Percentiles rank a stretch among this genome's conserved stretches.
Conservation (phyloP, 2,329 filamentous ascomycete genomes). For the Pseudogymnoascus destructans region DNA sequence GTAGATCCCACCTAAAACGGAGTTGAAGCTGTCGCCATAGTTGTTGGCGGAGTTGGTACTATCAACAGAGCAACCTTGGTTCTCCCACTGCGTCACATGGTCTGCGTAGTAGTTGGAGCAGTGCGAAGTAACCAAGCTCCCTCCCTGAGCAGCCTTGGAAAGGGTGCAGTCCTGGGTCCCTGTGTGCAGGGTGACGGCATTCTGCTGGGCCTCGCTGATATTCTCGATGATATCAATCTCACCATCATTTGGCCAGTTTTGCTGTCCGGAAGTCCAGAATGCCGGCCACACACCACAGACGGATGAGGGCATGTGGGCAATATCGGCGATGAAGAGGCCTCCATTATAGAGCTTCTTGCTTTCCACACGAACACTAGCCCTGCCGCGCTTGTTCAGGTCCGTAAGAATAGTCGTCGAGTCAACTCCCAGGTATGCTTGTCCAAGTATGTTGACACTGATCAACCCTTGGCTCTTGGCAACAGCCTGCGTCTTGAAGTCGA, state of each 20-base stretch:
- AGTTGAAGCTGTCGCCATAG: conserved; percentile 20
- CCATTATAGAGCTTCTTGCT: conserved; percentile 33
- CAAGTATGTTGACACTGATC: conserved; percentile 39
- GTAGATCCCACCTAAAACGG: conserved; percentile 34
- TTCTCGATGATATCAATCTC: conserved; percentile 31
- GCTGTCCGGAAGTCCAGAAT: conserved; percentile 15
- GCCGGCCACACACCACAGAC: conserved; percentile 16
- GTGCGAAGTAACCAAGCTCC: conserved; percentile 12
- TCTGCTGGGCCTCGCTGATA: conserved; percentile 39
- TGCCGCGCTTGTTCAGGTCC: conserved; percentile 26
- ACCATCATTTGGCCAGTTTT: conserved; percentile 23
- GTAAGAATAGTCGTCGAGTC: conserved; percentile 29
- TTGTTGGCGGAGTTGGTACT: conserved; percentile 16
- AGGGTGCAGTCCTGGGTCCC: conserved; percentile 17
- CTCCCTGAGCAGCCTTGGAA: conserved; percentile 26
- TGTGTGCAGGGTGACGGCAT: conserved; percentile 18
- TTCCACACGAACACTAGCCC: conserved; percentile 33
- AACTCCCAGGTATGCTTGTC: conserved; percentile 35
- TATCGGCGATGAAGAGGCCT: conserved; percentile 34
- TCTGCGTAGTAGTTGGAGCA: conserved; percentile 18
- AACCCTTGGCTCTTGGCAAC: conserved; percentile 46
- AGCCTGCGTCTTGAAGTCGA: conserved; percentile 47
- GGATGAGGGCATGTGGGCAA: conserved; percentile 33
- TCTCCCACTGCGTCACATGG: conserved; percentile 30
- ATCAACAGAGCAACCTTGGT: conserved; percentile 18